phyloP scores from a whole-genome alignment of 139 green algal species.

The Volvox reticuliferus region DNA sequence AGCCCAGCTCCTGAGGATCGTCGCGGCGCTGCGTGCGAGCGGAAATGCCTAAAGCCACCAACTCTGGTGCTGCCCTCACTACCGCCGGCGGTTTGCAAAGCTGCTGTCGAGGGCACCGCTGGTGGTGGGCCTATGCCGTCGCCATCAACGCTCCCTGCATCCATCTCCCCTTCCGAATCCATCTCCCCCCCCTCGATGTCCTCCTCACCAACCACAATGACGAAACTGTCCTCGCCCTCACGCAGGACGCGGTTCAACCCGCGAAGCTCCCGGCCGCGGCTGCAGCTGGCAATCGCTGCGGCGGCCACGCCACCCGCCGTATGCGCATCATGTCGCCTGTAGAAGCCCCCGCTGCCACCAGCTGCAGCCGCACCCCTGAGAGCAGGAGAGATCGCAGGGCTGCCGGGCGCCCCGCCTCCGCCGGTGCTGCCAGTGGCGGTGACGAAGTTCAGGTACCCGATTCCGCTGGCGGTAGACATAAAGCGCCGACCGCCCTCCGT shows the following conservation, averaged over 20 bases:
- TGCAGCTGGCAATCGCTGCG: background rate
- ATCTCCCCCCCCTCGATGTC: background rate
- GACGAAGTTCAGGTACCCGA: background rate
- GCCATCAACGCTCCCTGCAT: background rate
- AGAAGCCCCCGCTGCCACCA: background rate
- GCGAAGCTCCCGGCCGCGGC: background rate
- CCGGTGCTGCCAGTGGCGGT: background rate
- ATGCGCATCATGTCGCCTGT: background rate
- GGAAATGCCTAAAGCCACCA: background rate
- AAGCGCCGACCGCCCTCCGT: conserved; percentile 6
- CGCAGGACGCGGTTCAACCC: background rate
- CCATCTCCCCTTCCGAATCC: background rate
- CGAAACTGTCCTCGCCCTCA: conserved; percentile 6
- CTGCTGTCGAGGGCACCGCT: background rate
- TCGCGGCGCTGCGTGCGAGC: background rate
- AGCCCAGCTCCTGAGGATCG: background rate
- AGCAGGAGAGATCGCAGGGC: background rate
- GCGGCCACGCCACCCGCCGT: background rate
- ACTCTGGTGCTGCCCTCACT: background rate
- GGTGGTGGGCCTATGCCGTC: background rate
- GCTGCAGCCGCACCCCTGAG: background rate
- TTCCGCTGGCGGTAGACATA: background rate
- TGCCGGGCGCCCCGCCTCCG: background rate
- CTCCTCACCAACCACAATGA: conserved; percentile 35
- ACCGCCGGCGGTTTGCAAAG: background rate